Evolutionary conservation across 192 early-diverging fungal genomes (phyloP), one percentile per base, ranked within the genome.

Genomic region (Podila clonocystis): DNA sequence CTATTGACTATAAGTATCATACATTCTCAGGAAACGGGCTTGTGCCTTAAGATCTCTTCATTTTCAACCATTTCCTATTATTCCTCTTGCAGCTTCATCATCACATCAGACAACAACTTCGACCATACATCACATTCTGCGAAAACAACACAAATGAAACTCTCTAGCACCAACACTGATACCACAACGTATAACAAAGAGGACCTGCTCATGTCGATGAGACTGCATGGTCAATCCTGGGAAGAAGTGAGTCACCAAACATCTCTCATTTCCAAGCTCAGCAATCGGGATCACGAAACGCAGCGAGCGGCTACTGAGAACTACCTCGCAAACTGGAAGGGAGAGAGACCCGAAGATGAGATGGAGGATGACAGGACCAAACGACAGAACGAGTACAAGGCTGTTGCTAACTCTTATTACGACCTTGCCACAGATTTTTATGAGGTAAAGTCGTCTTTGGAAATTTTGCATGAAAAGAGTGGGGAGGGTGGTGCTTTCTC

Each of bases 371-470:
- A 86, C 34, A 88, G 87, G 62, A 36, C 50, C 15, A 62, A 75
- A n/a, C 85, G 94, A n/a, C 19, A 17, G 17, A 17, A 20, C 3
- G 75, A 88, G 62, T 93, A 93, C 82, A 93, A 90, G 70, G 80
- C 86, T 9, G 78, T 95, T 68, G 91, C 91, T 58, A 95, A 95
- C 86, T 87, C 94, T 29, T 95, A 91, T 77, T 95, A 95, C 76
- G 93, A 94, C 74, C 86, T 94, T 73, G 92, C 89, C 49, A 95
- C 94, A 26, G 94, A 95, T 68, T 95, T 95, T 63, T 95, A 95
- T 85, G 92, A 93, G 85, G 89, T 88, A 85, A 49, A 66, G 41
- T 38, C n/a, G 4, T 8, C 28, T 33, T 17, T 11, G 36, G 55
- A 34, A 24, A 12, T 26, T n/a, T n/a, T n/a, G n/a, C n/a, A n/a